phyloP scores from a whole-genome alignment of 768 basidiomycete genomes.

The Tricholoma terreum region DNA sequence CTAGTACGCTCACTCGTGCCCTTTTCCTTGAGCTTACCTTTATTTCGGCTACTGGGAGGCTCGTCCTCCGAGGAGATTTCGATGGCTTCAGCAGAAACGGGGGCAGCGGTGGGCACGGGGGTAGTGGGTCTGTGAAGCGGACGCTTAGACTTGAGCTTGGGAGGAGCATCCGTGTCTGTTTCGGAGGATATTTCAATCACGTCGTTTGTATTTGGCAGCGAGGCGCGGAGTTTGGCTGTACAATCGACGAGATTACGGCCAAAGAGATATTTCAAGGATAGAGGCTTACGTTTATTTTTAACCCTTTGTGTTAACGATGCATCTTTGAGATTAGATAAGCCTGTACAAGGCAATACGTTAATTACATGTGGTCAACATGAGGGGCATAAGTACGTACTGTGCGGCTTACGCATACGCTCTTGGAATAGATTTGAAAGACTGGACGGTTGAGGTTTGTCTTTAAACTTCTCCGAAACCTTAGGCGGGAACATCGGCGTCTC shows the following conservation, averaged over 20 bases:
- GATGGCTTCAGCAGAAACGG: constrained; percentile 2
- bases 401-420: neutral
- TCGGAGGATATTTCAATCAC: constrained; percentile 7
- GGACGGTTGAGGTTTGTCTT: neutral
- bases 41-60: neutral
- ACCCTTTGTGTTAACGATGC: neutral
- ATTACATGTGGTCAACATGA: neutral
- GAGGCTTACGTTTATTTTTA: neutral
- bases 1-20: neutral
- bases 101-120: neutral
- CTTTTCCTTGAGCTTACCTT: neutral
- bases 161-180: constrained; percentile 1
- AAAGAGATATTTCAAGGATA: neutral
- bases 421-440: neutral
- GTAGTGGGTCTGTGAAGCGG: neutral
- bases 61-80: constrained; percentile 9
- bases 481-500: neutral
- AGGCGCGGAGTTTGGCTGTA: neutral
- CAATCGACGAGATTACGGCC: neutral
- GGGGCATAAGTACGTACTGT: neutral
- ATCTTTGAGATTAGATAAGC: neutral
- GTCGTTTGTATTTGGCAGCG: neutral
- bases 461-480: neutral
- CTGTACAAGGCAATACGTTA: neutral
- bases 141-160: neutral